Conservation (phyloP, 495 filamentous ascomycete genomes). For the Amphirosellinia nigrospora region DNA sequence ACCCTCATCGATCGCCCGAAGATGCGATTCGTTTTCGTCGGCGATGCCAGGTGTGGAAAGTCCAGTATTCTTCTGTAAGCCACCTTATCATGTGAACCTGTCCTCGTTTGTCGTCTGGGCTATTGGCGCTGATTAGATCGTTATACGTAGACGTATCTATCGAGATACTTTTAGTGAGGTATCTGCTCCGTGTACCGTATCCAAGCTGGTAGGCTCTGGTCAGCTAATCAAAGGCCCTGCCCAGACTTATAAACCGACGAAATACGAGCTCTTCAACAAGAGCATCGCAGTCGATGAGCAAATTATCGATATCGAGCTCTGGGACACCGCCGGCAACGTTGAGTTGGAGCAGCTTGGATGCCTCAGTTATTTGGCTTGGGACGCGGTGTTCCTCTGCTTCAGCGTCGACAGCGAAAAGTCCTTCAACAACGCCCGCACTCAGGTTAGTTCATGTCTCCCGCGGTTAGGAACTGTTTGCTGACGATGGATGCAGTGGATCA, state of each 20-base stretch:
- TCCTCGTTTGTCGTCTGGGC: background rate
- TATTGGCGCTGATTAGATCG: background rate
- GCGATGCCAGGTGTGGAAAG: conserved; percentile 37
- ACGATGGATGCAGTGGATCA: conserved; percentile 30
- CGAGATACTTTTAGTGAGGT: conserved; percentile 29
- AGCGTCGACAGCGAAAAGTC: conserved; percentile 23
- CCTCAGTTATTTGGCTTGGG: conserved; percentile 40
- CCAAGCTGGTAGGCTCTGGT: background rate
- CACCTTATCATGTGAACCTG: background rate
- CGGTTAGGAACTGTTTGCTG: background rate
- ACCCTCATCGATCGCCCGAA: conserved; percentile 26
- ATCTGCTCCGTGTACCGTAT: background rate
- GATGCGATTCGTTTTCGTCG: conserved; percentile 40
- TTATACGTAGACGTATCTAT: conserved; percentile 32
- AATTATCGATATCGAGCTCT: conserved; percentile 36
- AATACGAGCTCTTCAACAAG: conserved; percentile 36
- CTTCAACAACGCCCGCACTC: conserved; percentile 26
- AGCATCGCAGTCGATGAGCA: conserved; percentile 26
- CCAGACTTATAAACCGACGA: conserved; percentile 28
- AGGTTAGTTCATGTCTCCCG: conserved; percentile 24
- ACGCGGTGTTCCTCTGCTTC: conserved; percentile 42
- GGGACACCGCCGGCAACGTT: conserved; percentile 39
- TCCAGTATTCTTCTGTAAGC: conserved; percentile 35
- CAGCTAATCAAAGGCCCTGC: background rate
- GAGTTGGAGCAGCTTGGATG: conserved; percentile 31